Evolutionary conservation across 306 rosid genomes (phyloP).

Genomic region (Cucumis hystrix): DNA sequence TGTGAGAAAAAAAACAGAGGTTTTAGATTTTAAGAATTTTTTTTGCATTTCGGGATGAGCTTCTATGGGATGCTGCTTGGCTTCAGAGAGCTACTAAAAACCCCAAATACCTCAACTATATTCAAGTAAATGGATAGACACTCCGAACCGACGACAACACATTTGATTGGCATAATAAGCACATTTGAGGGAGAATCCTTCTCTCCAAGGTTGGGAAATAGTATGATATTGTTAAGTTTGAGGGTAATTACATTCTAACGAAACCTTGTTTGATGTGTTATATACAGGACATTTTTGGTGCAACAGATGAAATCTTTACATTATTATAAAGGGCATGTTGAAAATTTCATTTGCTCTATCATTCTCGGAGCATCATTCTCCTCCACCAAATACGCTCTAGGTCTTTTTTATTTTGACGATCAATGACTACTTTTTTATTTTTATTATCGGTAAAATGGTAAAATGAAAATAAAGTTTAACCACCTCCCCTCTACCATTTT

Average conservation of each 20-base stretch:
- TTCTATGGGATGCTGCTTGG: constrained; percentile 97
- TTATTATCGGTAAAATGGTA: neutral
- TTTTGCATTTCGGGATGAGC: constrained; percentile 47
- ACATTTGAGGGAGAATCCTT: constrained; percentile 81
- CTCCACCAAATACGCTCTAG: constrained; percentile 65
- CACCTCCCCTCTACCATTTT: neutral
- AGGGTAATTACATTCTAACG: neutral
- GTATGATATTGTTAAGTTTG: neutral
- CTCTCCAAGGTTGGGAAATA: constrained; percentile 61
- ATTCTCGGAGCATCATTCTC: constrained; percentile 63
- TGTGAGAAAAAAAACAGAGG: neutral
- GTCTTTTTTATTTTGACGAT: constrained; percentile 13
- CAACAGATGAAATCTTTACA: constrained; percentile 51
- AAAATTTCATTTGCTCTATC: constrained; percentile 74
- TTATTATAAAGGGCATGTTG: constrained; percentile 81
- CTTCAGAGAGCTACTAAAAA: constrained; percentile 82
- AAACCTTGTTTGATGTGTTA: neutral
- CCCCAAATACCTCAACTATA: constrained; percentile 57
- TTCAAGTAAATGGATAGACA: constrained; percentile 60
- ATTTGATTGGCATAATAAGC: constrained; percentile 96
- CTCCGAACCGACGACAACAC: constrained; percentile 78
- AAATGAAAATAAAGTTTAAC: neutral
- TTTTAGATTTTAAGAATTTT: neutral
- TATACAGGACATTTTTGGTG: constrained; percentile 67
- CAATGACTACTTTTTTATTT: constrained; percentile 27